These are phyloP conservation scores for Agrocybe chaxingu DNA, from an alignment of 768 basidiomycete genomes.

Conservation along the genomic window DNA sequence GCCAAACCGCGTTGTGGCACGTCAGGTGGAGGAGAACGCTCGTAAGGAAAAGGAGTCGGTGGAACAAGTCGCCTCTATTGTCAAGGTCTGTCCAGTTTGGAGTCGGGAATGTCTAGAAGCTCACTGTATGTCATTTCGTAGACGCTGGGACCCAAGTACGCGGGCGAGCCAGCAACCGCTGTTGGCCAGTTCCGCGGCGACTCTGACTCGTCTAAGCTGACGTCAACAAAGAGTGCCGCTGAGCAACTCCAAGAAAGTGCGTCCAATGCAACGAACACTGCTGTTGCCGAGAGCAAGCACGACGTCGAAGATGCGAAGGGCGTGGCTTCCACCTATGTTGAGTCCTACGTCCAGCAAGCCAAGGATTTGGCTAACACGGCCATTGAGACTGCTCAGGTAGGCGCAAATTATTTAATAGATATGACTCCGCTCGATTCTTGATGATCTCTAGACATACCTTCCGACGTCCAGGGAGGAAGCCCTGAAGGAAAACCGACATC, in stretches of 20 bases:
- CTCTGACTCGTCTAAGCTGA: not conserved
- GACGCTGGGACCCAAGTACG: slow-evolving; percentile 29
- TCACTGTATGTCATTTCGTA: slow-evolving; percentile 9
- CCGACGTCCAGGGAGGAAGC: slow-evolving; percentile 23
- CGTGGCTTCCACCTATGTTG: slow-evolving; percentile 36
- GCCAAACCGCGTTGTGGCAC: slow-evolving; percentile 35
- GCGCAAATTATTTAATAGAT: not conserved
- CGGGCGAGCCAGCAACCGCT: slow-evolving; percentile 31
- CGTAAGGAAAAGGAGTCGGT: slow-evolving; percentile 43
- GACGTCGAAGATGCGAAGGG: slow-evolving; percentile 47
- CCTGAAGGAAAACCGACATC: slow-evolving; percentile 5
- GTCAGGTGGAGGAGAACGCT: slow-evolving; percentile 46
- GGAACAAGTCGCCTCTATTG: slow-evolving; percentile 46
- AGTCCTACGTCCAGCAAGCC: slow-evolving; percentile 56
- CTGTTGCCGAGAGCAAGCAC: slow-evolving; percentile 52
- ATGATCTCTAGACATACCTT: slow-evolving; percentile 21
- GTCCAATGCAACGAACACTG: slow-evolving; percentile 40
- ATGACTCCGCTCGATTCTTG: not conserved
- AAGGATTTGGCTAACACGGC: slow-evolving; percentile 38
- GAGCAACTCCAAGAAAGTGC: slow-evolving; percentile 30
- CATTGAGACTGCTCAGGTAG: slow-evolving; percentile 23
- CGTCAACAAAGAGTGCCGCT: slow-evolving; percentile 28
- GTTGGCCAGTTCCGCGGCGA: slow-evolving; percentile 32
- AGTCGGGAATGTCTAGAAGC: not conserved
- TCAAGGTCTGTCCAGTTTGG: slow-evolving; percentile 37